These are phyloP conservation scores for Pezicula radicicola DNA, from an alignment of 2,329 filamentous ascomycete genomes.

Conservation along the genomic window DNA sequence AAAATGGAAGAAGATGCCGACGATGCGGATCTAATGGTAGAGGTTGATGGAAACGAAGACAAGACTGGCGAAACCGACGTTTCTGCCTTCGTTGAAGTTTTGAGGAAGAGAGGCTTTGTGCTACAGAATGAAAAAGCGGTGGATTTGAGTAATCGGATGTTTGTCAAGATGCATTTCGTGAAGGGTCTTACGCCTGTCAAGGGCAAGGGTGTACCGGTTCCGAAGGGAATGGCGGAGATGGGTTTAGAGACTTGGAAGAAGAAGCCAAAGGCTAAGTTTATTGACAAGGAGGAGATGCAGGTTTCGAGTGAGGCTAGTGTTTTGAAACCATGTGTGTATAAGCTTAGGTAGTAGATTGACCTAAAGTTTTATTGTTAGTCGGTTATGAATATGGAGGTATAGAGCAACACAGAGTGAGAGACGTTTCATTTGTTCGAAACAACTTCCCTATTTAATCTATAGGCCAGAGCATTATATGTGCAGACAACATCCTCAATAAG, in stretches of 20 bases:
- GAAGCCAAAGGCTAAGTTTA: slow-evolving; percentile 75
- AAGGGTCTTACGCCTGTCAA: slow-evolving; percentile 74
- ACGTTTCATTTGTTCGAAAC: too few relatives aligned
- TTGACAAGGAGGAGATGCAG: slow-evolving; percentile 61
- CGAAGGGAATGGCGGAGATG: slow-evolving; percentile 41
- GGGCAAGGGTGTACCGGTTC: slow-evolving; percentile 65
- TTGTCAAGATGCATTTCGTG: slow-evolving; percentile 93
- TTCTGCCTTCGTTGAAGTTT: slow-evolving; percentile 78
- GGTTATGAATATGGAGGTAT: not conserved
- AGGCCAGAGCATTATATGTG: too few relatives aligned
- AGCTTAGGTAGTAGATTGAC: slow-evolving; percentile 54
- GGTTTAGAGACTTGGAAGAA: slow-evolving; percentile 62
- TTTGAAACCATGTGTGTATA: slow-evolving; percentile 95
- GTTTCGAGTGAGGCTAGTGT: slow-evolving; percentile 62
- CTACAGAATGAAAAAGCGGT: slow-evolving; percentile 68
- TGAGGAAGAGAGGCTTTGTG: slow-evolving; percentile 80
- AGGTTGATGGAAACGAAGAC: slow-evolving; percentile 66
- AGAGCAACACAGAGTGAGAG: not conserved
- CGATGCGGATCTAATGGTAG: slow-evolving; percentile 60
- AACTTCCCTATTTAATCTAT: too few relatives aligned
- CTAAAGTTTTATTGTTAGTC: not conserved
- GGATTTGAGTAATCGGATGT: slow-evolving; percentile 94
- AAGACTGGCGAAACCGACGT: slow-evolving; percentile 77
- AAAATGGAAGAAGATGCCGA: slow-evolving; percentile 41
- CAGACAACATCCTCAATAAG: too few relatives aligned